Base-by-base conservation (phyloP, 495 filamentous ascomycete genomes). In the Penicillium manginii region DNA sequence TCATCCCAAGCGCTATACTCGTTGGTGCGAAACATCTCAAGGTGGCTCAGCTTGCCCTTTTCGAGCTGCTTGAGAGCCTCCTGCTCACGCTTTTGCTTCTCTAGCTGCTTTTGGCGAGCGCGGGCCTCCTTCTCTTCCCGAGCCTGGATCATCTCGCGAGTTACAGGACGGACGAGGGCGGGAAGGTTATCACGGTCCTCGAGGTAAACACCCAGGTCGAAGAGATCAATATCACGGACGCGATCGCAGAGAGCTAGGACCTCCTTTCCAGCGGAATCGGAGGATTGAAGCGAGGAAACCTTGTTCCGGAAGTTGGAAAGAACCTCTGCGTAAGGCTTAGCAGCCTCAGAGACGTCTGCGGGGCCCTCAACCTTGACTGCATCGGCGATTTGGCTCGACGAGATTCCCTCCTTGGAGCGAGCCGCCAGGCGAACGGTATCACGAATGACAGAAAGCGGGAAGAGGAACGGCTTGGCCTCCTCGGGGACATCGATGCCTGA, bases 1-100 rank as follows among this genome's bases (percentile, higher is more conserved):
- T 80, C 86, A 74, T 97, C 92, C 92, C 92, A 98, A 46, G 81
- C 89, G 48, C 77, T 82, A 66, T 82, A 97, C 70, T 91, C 88
- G 54, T 88, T 85, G 9, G 81, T 86, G 62, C 79, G 84, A 74
- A 91, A 93, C 83, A 93, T 85, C 23, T 90, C 86, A 52, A 80
- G 62, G 22, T 85, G 87, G 33, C 81, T 76, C 17, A 91, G 60
- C 71, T 88, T 91, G 31, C 87, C 91, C 78, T 90, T 88, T 62
- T 90, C 89, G 67, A 82, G 78, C 56, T 79, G 79, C 49, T 83
- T 83, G 52, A 81, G 73, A 18, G 81, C 77, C 9, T 82, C 82
- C 60, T 79, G 81, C 54, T 88, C 83, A 59, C 75, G 71, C 60
- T 83, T 81, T 23, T 70, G 63, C 62, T 81, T 86, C 62, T 85